These are phyloP conservation scores for Calocera cornea DNA, from an alignment of 768 basidiomycete species.

Conservation along the genomic window DNA sequence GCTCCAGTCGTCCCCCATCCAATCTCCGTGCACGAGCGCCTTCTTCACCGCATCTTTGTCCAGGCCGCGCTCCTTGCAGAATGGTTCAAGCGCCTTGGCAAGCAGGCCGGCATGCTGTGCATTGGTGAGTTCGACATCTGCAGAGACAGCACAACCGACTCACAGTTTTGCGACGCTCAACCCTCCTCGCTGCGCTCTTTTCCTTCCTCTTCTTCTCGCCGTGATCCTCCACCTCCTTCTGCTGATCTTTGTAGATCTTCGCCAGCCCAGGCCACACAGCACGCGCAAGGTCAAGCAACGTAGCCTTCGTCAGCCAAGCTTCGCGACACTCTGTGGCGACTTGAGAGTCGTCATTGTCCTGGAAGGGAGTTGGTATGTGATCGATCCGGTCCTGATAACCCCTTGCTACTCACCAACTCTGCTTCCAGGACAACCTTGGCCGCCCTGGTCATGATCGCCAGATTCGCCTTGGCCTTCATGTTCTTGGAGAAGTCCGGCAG, in stretches of 20 bases:
- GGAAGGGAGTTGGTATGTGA: no score
- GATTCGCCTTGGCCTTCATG: no score
- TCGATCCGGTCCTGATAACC: no score
- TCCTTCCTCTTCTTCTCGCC: constrained; percentile 68
- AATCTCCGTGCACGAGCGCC: neutral
- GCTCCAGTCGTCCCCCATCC: neutral
- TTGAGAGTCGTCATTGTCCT: no score
- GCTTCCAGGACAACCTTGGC: no score
- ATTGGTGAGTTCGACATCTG: no score
- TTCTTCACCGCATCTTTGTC: neutral
- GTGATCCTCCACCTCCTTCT: constrained; percentile 28
- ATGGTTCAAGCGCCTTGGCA: neutral
- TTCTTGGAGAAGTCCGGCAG: no score
- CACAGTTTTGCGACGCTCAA: no score
- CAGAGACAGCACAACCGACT: no score
- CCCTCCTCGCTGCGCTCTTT: constrained; percentile 22
- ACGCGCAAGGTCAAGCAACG: neutral
- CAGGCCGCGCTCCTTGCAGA: neutral
- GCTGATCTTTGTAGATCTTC: neutral
- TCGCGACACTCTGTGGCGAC: neutral
- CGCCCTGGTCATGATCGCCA: no score
- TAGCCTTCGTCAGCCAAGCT: neutral
- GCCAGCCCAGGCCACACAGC: neutral
- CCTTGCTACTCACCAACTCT: no score
- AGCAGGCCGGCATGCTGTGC: neutral